phyloP scores from a whole-genome alignment of 2,329 filamentous ascomycete species.

The Polychaeton citri region DNA sequence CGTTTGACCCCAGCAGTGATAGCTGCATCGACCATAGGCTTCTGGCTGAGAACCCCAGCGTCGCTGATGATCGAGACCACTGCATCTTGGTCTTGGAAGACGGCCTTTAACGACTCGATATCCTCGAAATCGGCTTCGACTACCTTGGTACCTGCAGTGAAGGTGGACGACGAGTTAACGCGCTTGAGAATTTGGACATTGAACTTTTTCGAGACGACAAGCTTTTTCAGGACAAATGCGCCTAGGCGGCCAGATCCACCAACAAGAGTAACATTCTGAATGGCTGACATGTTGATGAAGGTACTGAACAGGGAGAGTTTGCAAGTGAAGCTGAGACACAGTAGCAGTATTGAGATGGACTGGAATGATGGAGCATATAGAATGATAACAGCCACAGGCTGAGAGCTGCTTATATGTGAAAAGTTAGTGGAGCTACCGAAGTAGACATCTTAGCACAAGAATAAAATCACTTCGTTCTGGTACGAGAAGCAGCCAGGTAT shows the following conservation, averaged over 20 bases:
- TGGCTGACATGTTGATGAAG: no score
- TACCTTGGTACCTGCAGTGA: slow-evolving; percentile 16
- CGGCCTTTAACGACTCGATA: slow-evolving; percentile 16
- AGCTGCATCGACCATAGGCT: slow-evolving; percentile 28
- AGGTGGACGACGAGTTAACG: slow-evolving; percentile 10
- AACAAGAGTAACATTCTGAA: slow-evolving; percentile 19
- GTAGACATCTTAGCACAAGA: no score
- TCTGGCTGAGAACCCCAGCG: slow-evolving; percentile 14
- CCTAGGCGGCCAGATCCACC: slow-evolving; percentile 29
- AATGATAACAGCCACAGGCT: no score
- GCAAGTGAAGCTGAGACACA: no score
- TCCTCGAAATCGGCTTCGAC: slow-evolving; percentile 19
- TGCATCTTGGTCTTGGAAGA: slow-evolving; percentile 24
- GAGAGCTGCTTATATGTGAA: no score
- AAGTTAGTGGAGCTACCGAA: no score
- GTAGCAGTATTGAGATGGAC: no score
- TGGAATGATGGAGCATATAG: no score
- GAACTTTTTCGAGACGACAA: slow-evolving; percentile 26
- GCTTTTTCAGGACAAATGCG: slow-evolving; percentile 25
- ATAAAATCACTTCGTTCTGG: no score
- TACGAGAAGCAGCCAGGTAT: no score
- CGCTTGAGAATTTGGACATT: slow-evolving; percentile 21
- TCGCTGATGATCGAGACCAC: slow-evolving; percentile 23
- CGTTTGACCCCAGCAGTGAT: slow-evolving; percentile 24
- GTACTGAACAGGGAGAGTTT: no score